Base-by-base conservation (phyloP, 2,329 filamentous ascomycete genomes). In the Ascosphaera acerosa region DNA sequence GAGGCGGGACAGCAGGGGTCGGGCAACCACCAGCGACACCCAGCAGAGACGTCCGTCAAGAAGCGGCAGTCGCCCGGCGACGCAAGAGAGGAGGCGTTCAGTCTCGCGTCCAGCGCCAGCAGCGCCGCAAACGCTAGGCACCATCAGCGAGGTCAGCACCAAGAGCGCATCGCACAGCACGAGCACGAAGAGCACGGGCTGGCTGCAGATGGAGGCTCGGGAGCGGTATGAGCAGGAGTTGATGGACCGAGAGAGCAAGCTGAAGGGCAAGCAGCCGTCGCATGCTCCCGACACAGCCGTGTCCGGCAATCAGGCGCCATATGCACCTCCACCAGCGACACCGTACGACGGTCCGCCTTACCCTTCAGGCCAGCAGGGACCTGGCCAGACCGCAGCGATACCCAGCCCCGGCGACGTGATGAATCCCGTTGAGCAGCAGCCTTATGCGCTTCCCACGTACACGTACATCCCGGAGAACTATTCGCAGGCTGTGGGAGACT, bases 191-290 rank as follows among this genome's bases (percentile, higher is more conserved):
- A 45, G 20, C 43, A 49, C 10, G 51, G 57, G 27, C 49, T 61
- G 57, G 55, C 51, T 57, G 19, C 50, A 57, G n/a, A 56, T 56
- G 9, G 58, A 60, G 39, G 55, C 54, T 15, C 36, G 51, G n/a
- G 57, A 61, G 33, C 51, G 57, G 23, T 51, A 48, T 36, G 55
- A 60, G 36, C 52, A 51, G 4, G 53, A 56, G 35, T 46, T 56
- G 29, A 52, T 54, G 31, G 46, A 45, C 35, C 48, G 50, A 25
- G 20, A 23, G 47, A 53, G 29, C 50, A 50, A 39, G 41, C 19
- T 4, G 28, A 20, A 15, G 16, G 15, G 10, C 31, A 41, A 20
- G 47, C 46, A 9, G 49, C 34, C 18, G 36, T 35, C 15, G 26
- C 17, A 3, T 37, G n/a, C n/a, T n/a, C 33, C 18, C 36, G 34